Conservation (phyloP, 2,329 filamentous ascomycete genomes). For the Lasiodiplodia theobromae region DNA sequence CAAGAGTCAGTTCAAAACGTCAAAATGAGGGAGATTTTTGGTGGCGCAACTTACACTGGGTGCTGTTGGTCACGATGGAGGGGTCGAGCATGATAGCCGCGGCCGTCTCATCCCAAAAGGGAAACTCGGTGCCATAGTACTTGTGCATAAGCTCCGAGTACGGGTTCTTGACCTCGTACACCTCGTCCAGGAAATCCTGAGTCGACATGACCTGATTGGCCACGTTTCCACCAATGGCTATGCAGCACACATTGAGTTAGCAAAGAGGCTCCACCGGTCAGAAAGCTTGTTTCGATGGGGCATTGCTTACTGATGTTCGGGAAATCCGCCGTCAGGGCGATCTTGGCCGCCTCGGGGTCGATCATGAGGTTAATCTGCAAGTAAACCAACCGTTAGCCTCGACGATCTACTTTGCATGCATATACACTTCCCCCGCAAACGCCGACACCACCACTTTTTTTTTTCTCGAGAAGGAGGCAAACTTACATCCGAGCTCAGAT, state of each 20-base stretch:
- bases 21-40: too few species aligned
- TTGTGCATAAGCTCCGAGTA: conserved; percentile 50
- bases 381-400: neutral
- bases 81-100: conserved; percentile 51
- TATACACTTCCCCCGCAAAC: neutral
- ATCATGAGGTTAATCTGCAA: conserved; percentile 58
- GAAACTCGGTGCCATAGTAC: conserved; percentile 50
- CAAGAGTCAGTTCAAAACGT: neutral
- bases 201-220: conserved; percentile 57
- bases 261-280: neutral
- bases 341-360: conserved; percentile 59
- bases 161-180: conserved; percentile 46
- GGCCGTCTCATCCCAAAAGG: conserved; percentile 58
- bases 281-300: neutral
- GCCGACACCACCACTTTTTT: neutral
- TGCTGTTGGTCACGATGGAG: conserved; percentile 48
- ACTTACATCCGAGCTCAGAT: conserved; percentile 36
- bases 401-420: too few species aligned
- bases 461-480: too few species aligned
- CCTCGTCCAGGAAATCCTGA: conserved; percentile 49
- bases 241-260: neutral
- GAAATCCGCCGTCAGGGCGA: conserved; percentile 57
- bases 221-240: conserved; percentile 53
- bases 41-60: conserved; percentile 37
- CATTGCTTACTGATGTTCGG: conserved; percentile 43